Base-by-base conservation (phyloP, 257 asterid species). In the Petrea volubilis region DNA sequence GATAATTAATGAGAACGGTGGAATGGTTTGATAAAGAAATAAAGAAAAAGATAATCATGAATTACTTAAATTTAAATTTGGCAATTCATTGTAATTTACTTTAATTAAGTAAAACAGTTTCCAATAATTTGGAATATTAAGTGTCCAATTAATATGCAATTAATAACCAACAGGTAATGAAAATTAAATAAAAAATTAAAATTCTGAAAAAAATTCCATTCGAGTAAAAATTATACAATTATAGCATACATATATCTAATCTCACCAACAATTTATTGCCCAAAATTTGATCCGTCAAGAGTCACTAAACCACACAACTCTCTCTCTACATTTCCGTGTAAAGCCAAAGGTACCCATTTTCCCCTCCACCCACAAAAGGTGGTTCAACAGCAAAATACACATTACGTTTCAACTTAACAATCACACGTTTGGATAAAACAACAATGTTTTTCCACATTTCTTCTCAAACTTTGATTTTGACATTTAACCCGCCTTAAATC, bases 361-460 rank as follows among this genome's bases (percentile, higher is more conserved):
- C 44, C 56, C 31, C 63, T 64, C 58, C 52, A 70, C 64, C 70
- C n/a, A 47, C 10, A 47, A 27, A 46, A 57, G 65, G 77, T 77
- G 38, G 81, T 71, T 77, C 70, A 77, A 62, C 81, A 36, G 52
- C 77, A 47, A 53, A 24, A 5, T 11, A 62, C n/a, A n/a, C n/a
- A n/a, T n/a, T n/a, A n/a, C n/a, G 60, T 52, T 51, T 60, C 51
- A 23, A 65, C 67, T 36, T 47, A n/a, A n/a, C 9, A 13, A 28
- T 75, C 76, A 77, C 77, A 64, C 77, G 73, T 77, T 69, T 67
- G 74, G 49, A n/a, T 17, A 34, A 50, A 7, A 67, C 18, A 18
- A 38, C 27, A 74, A 38, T 38, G 1, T n/a, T n/a, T 36, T 4
- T 43, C 55, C 10, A 17, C 20, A 11, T 55, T 74, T n/a, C 64